These are phyloP conservation scores for Lithospermum erythrorhizon DNA, from an alignment of 257 asterid genomes.

Conservation along the genomic window DNA sequence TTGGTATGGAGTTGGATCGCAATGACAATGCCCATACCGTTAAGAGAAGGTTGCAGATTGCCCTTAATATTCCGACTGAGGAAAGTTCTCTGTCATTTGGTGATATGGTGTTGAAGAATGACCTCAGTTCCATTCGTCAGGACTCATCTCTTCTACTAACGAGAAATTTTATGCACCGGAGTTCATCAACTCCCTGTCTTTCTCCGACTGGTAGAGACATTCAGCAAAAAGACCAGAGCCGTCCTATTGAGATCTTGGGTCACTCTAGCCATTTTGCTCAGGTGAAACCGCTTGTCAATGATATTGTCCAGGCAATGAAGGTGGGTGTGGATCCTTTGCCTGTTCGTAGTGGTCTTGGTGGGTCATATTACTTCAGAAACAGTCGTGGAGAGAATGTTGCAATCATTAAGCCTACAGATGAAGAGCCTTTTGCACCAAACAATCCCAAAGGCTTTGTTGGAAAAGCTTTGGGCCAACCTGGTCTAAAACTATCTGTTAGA, in stretches of 20 bases:
- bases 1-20: slow-evolving; percentile 94
- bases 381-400: slow-evolving; percentile 78
- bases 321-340: slow-evolving; percentile 76
- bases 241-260: slow-evolving; percentile 78
- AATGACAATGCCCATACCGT: slow-evolving; percentile 84
- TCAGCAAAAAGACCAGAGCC: slow-evolving; percentile 83
- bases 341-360: slow-evolving; percentile 85
- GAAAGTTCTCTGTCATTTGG: slow-evolving; percentile 90
- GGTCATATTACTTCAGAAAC: slow-evolving; percentile 80
- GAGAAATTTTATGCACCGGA: slow-evolving; percentile 70
- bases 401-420: slow-evolving; percentile 95
- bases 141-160: slow-evolving; percentile 76
- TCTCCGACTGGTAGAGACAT: slow-evolving; percentile 76
- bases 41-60: slow-evolving; percentile 78
- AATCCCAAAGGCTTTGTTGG: slow-evolving; percentile 97
- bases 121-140: slow-evolving; percentile 73
- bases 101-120: slow-evolving; percentile 73
- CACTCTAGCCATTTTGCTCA: slow-evolving; percentile 37
- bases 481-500: slow-evolving; percentile 75
- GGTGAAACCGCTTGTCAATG: slow-evolving; percentile 61
- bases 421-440: slow-evolving; percentile 93
- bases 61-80: slow-evolving; percentile 67
- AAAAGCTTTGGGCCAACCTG: slow-evolving; percentile 91
- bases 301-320: slow-evolving; percentile 71
- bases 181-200: slow-evolving; percentile 94